A percentile compares a stretch with the other conserved stretches of the same genome.
Conservation (phyloP, 2,329 filamentous ascomycete genomes). For the Macrophomina tecta region DNA sequence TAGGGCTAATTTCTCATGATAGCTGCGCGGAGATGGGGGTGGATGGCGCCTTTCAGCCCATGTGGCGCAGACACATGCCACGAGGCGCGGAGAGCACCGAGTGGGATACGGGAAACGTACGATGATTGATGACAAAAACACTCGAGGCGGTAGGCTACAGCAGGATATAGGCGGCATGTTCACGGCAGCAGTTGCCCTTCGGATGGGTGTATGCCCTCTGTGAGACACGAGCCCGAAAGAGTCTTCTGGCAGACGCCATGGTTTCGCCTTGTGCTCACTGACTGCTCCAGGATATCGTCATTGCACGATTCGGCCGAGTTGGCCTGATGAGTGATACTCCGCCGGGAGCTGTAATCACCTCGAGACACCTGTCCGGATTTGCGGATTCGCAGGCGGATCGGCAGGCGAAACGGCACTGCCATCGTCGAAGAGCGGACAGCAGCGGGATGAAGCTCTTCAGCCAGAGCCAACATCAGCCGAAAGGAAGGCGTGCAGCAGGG, state of each 20-base stretch:
- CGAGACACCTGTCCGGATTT: neutral
- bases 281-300: neutral
- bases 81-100: neutral
- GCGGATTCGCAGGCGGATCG: neutral
- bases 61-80: neutral
- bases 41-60: neutral
- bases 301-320: no score
- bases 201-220: neutral
- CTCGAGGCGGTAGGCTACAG: neutral
- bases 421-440: neutral
- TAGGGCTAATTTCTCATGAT: neutral
- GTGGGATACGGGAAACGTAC: neutral
- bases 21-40: neutral
- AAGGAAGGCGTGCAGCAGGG: neutral
- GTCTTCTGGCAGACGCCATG: neutral
- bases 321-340: no score
- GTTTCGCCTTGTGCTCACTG: conserved; percentile 3
- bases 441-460: neutral
- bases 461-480: neutral
- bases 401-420: neutral
- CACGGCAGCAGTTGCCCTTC: neutral
- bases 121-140: neutral
- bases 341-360: no score
- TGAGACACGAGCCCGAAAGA: neutral
- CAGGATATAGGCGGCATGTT: neutral